Base-by-base conservation (phyloP, 306 rosid genomes). In the Alnus rubra region DNA sequence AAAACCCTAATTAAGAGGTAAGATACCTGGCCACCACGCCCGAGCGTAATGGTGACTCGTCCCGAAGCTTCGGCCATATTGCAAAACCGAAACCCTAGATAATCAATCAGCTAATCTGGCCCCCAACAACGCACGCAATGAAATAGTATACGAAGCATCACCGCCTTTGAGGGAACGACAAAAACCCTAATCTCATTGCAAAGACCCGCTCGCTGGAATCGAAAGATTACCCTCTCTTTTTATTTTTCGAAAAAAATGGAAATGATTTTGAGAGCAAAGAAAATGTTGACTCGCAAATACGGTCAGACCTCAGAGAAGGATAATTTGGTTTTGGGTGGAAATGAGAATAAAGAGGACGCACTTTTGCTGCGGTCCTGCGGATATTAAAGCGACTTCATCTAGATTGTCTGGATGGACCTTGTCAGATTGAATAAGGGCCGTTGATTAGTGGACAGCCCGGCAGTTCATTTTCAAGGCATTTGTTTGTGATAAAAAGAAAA, bases 11-110 rank as follows among this genome's bases (percentile, higher is more conserved):
- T 3, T 62, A 71, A 50, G 76, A 18, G 51, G 45, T 23, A 3
- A 76, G 45, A 33, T 80, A 96, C 99, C 93, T 91, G 97, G 37
- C 96, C 97, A 75, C 92, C 83, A 18, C 96, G 94, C 74, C 97
- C 99, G 55, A 96, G 92, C 51, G 97, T 93, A 60, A 96, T 93
- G 80, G 98, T 93, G 79, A 95, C 94, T 75, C 92, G 88, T 73
- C 82, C 86, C 53, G 97, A 89, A 87, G 75, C 51, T 78, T 89
- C 90, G 4, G 93, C 84, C 98, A 95, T 95, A 42, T 50, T 39
- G 76, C 77, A 74, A 45, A 83, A 53, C 78, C 33, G 28, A 89
- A 90, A 84, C 94, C 90, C 94, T 87, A 92, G 76, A 50, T 7
- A 70, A 76, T 49, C 79, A 90, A 76, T 58, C 56, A 52, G 80